Percentiles rank a stretch among this genome's conserved stretches.
Evolutionary conservation across 257 asterid genomes (phyloP).

Genomic region (Avicennia marina): DNA sequence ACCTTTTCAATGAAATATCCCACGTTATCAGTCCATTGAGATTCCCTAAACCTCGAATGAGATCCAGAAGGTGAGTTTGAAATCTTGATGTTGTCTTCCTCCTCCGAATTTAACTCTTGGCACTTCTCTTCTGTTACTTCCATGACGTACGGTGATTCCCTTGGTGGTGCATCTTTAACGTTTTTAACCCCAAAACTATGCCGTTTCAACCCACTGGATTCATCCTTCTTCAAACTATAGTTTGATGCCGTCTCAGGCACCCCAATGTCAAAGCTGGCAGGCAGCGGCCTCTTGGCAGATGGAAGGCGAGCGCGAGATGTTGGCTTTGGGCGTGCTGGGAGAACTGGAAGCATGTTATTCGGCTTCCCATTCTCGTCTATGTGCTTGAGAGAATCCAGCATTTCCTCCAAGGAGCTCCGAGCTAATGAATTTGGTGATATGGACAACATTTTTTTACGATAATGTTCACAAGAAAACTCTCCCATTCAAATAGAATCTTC

Average conservation of each 20-base stretch:
- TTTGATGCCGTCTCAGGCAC: slow-evolving; percentile 22
- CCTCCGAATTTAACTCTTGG: slow-evolving; percentile 21
- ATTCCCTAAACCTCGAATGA: slow-evolving; percentile 32
- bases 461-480: slow-evolving; percentile 12
- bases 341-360: slow-evolving; percentile 73
- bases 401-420: slow-evolving; percentile 91
- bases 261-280: slow-evolving; percentile 27
- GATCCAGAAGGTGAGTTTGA: slow-evolving; percentile 24
- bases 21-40: slow-evolving; percentile 44
- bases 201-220: slow-evolving; percentile 24
- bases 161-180: slow-evolving; percentile 33
- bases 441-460: slow-evolving; percentile 39
- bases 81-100: slow-evolving; percentile 23
- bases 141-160: slow-evolving; percentile 43
- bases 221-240: slow-evolving; percentile 20
- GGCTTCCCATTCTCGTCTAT: slow-evolving; percentile 55
- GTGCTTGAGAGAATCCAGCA: slow-evolving; percentile 77
- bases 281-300: slow-evolving; percentile 49
- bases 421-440: slow-evolving; percentile 47
- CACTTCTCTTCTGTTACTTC: slow-evolving; percentile 25
- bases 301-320: slow-evolving; percentile 65
- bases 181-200: slow-evolving; percentile 43
- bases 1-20: slow-evolving; percentile 70
- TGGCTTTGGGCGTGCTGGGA: slow-evolving; percentile 76
- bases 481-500: slow-evolving; percentile 6